Evolutionary conservation across 139 green algal genomes (phyloP).

Genomic region (Coccomyxa sp.): DNA sequence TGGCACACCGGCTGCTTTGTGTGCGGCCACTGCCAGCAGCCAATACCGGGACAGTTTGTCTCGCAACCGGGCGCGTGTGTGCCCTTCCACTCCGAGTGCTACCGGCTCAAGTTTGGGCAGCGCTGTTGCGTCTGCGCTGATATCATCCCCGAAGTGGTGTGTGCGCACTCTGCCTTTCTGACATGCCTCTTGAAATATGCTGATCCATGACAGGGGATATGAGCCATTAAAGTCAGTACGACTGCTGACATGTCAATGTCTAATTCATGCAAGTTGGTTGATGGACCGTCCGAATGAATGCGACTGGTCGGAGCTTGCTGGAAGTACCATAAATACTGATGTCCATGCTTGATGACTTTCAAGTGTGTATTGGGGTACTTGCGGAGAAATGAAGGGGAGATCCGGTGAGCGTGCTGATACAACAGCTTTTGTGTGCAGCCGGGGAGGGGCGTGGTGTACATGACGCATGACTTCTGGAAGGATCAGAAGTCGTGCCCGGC

Average conservation of each 20-base stretch:
- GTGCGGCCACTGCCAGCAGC: conserved; percentile 47
- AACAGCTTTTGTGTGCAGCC: neutral
- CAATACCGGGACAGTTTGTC: conserved; percentile 24
- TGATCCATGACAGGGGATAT: too few species aligned
- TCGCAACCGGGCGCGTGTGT: neutral
- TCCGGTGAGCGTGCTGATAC: neutral
- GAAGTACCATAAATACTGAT: neutral
- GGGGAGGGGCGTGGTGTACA: neutral
- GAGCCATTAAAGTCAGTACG: too few species aligned
- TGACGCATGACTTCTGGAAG: conserved; percentile 45
- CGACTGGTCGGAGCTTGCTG: neutral
- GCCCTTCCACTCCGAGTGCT: conserved; percentile 51
- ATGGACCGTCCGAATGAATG: too few species aligned
- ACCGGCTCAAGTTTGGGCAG: conserved; percentile 40
- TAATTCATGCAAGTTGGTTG: too few species aligned
- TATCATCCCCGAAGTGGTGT: conserved; percentile 32
- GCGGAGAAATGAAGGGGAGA: neutral
- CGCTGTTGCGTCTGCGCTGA: conserved; percentile 56
- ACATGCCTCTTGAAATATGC: neutral
- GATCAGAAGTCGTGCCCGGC: conserved; percentile 43
- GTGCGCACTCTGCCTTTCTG: neutral
- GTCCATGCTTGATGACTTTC: neutral
- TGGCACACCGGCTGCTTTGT: conserved; percentile 47
- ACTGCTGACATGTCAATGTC: too few species aligned
- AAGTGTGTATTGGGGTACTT: neutral